phyloP scores from a whole-genome alignment of 257 asterid species.

The Solanum appendiculatum region DNA sequence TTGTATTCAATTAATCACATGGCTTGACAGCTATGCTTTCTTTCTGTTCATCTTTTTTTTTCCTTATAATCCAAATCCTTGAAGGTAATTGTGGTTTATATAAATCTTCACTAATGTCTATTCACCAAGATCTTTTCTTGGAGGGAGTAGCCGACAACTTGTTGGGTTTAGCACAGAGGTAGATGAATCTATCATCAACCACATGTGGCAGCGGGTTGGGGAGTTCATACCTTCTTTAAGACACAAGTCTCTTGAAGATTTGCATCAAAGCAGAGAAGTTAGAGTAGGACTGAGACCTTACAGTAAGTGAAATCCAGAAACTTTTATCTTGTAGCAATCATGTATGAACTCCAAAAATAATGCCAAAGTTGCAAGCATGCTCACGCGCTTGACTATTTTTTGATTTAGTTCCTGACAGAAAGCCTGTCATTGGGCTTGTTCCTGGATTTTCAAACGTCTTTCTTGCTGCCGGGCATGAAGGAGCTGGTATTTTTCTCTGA shows the following conservation, averaged over 20 bases:
- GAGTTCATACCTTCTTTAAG: constrained; percentile 72
- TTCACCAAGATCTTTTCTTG: constrained; percentile 1
- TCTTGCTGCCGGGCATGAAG: constrained; percentile 95
- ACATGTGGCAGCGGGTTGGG: constrained; percentile 77
- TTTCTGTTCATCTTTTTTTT: neutral
- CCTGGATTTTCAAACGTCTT: constrained; percentile 62
- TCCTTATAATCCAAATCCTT: neutral
- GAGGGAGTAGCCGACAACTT: constrained; percentile 96
- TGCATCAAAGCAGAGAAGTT: constrained; percentile 53
- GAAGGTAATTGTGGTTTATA: neutral
- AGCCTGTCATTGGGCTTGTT: constrained; percentile 74
- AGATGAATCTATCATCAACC: constrained; percentile 54
- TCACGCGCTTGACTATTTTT: neutral
- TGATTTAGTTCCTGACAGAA: constrained; percentile 70
- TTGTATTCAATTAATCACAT: neutral
- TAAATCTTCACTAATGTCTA: neutral
- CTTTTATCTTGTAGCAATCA: neutral
- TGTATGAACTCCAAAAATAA: neutral
- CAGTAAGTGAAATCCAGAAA: constrained; percentile 48
- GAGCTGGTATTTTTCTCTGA: constrained; percentile 53
- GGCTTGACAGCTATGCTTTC: neutral
- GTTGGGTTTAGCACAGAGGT: constrained; percentile 64
- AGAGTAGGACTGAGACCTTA: constrained; percentile 95
- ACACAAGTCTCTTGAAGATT: constrained; percentile 41
- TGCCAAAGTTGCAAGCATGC: neutral